Base-by-base conservation (phyloP, 116 monocot genomes). In the Phalaenopsis hybrid region DNA sequence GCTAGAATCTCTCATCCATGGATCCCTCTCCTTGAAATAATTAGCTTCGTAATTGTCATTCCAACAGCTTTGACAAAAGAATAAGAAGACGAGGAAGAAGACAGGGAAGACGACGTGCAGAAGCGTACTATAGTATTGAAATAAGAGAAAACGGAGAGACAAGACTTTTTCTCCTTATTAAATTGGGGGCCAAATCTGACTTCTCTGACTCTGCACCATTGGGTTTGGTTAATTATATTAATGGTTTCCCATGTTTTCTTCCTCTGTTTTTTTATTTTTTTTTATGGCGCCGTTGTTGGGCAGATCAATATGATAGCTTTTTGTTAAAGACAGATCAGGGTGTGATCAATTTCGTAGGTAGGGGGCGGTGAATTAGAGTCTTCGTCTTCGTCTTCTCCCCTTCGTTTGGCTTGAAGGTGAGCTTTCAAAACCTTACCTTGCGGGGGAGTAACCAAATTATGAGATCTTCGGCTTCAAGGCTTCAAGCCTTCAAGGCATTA, bases 181-280 rank as follows among this genome's bases (percentile, higher is more conserved):
- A 50, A 50, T 15, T 10, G n/a, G 48, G 2, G 5, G 76, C 11
- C 50, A 3, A 46, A 77, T 23, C 49, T 50, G n/a, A 20, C 20
- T 77, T 77, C 21, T 77, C 76, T 77, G 21, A 50, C 10, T 21
- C 8, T 25, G 49, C 25, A 49, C 25, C 8, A 28, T 5, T 8
- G 48, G 45, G 6, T 77, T 77, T 50, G 76, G 49, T 77, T 10
- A 50, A 4, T 72, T 28, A 49, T 17, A 34, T 75, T 75, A 20
- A 75, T 45, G 75, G 10, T 44, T 75, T 72, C 72, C 72, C 72
- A 28, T 72, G 72, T 72, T 72, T 75, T 44, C 4, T 28, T 45
- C 45, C 15, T 55, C 0, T 45, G 18, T 41, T 0, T 37, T 37
- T 37, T 37, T 37, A 37, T 37, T 17, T 75, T 45, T 48, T 5